Conservation (phyloP, 176 grass and related monocot species). For the Raddia distichophylla region DNA sequence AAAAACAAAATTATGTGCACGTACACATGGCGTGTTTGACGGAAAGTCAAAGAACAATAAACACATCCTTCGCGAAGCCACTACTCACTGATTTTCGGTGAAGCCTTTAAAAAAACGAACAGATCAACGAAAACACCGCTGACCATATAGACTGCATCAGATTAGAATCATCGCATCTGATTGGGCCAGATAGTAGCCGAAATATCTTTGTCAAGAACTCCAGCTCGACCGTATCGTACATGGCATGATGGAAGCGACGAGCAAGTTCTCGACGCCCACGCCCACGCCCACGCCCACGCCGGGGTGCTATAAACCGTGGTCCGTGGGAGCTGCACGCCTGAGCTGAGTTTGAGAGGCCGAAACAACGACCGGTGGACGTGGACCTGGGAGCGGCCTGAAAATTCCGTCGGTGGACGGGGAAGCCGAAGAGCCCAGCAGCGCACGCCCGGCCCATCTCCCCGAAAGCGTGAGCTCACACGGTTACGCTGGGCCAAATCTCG, state of each 20-base stretch:
- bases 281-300: too few relatives aligned
- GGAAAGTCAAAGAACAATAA: too few relatives aligned
- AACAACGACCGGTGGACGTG: conserved; percentile 23
- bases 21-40: too few relatives aligned
- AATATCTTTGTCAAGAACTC: neutral
- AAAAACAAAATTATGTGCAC: too few relatives aligned
- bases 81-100: conserved; percentile 8
- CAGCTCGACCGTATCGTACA: conserved; percentile 12
- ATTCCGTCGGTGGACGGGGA: conserved; percentile 26
- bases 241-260: neutral
- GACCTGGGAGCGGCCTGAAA: conserved; percentile 25
- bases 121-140: conserved; percentile 1
- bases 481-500: too few relatives aligned
- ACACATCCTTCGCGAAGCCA: too few relatives aligned
- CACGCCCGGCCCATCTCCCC: neutral
- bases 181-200: neutral
- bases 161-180: neutral
- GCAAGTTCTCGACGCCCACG: neutral
- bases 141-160: conserved; percentile 6
- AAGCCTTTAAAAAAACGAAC: neutral
- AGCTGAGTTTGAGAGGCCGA: neutral
- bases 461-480: neutral
- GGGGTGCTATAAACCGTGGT: neutral
- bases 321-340: neutral
- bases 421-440: neutral